Conservation (phyloP, 2,329 filamentous ascomycete genomes). For the Fusarium heterosporum region DNA sequence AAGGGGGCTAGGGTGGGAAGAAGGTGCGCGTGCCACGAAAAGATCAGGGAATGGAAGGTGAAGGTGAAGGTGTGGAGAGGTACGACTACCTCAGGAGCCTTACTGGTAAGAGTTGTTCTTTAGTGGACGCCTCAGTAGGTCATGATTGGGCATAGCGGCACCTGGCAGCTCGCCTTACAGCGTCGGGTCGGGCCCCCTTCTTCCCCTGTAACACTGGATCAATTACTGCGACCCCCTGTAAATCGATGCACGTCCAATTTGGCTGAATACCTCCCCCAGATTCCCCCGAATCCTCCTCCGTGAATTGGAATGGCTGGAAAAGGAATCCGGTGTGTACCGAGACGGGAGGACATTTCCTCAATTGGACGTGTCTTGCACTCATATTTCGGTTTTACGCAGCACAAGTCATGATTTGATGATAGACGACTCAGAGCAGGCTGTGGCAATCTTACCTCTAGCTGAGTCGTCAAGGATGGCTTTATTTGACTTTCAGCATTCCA, state of each 20-base stretch:
- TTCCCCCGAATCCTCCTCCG: slow-evolving; percentile 11
- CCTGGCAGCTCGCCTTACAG: slow-evolving; percentile 27
- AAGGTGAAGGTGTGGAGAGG: slow-evolving; percentile 24
- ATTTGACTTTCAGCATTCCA: slow-evolving; percentile 33
- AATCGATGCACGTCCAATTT: slow-evolving; percentile 22
- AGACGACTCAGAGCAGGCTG: slow-evolving; percentile 7
- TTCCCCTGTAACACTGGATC: neutral
- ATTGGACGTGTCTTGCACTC: slow-evolving; percentile 31
- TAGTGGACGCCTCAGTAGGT: slow-evolving; percentile 15
- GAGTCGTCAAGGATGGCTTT: neutral
- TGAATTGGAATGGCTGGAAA: slow-evolving; percentile 33
- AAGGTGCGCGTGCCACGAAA: slow-evolving; percentile 38
- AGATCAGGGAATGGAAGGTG: slow-evolving; percentile 13
- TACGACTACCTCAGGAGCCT: slow-evolving; percentile 2
- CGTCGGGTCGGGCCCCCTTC: slow-evolving; percentile 2
- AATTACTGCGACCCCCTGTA: slow-evolving; percentile 16
- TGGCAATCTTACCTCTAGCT: slow-evolving; percentile 7
- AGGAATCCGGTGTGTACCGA: slow-evolving; percentile 10
- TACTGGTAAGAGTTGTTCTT: slow-evolving; percentile 25
- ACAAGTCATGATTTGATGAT: neutral
- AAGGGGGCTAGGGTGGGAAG: neutral
- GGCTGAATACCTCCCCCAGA: slow-evolving; percentile 22
- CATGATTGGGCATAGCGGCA: slow-evolving; percentile 1
- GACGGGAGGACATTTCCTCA: slow-evolving; percentile 8
- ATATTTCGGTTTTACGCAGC: slow-evolving; percentile 27